Evolutionary conservation across 1,284 basidiomycete species (phyloP).

Genomic region (Porodaedalea pini): DNA sequence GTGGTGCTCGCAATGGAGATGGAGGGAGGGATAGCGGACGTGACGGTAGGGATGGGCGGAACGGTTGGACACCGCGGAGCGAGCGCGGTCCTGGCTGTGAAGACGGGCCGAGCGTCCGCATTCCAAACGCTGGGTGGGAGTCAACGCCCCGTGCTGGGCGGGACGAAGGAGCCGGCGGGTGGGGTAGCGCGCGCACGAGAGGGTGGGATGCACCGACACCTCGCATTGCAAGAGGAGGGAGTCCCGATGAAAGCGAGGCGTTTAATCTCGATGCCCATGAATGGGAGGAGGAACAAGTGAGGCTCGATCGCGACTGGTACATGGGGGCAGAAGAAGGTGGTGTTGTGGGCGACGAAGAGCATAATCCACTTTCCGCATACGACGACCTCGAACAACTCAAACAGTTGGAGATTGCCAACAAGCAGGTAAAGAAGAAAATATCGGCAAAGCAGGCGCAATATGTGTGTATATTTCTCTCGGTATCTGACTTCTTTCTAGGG

Average conservation of each 20-base stretch:
- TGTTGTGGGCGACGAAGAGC: conserved; percentile 83
- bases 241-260: conserved; percentile 59
- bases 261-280: conserved; percentile 69
- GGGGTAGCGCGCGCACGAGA: conserved; percentile 56
- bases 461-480: conserved; percentile 51
- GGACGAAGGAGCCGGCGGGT: conserved; percentile 37
- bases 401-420: conserved; percentile 76
- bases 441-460: conserved; percentile 94
- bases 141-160: conserved; percentile 70
- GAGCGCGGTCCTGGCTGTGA: conserved; percentile 50
- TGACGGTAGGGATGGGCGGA: conserved; percentile 24
- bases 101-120: conserved; percentile 81
- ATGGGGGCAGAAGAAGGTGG: conserved; percentile 84
- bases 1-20: conserved; percentile 26
- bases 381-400: conserved; percentile 73
- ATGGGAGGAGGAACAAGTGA: conserved; percentile 93
- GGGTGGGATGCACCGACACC: conserved; percentile 89
- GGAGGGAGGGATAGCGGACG: conserved; percentile 24
- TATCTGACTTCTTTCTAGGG: conserved; percentile 2
- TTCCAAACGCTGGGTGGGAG: conserved; percentile 88
- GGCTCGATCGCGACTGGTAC: conserved; percentile 92
- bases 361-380: conserved; percentile 91
- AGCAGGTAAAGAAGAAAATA: conserved; percentile 81
- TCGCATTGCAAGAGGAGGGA: conserved; percentile 55
- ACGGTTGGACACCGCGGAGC: conserved; percentile 60